phyloP scores from a whole-genome alignment of 2,329 filamentous ascomycete species.

The Claviceps digitariae region DNA sequence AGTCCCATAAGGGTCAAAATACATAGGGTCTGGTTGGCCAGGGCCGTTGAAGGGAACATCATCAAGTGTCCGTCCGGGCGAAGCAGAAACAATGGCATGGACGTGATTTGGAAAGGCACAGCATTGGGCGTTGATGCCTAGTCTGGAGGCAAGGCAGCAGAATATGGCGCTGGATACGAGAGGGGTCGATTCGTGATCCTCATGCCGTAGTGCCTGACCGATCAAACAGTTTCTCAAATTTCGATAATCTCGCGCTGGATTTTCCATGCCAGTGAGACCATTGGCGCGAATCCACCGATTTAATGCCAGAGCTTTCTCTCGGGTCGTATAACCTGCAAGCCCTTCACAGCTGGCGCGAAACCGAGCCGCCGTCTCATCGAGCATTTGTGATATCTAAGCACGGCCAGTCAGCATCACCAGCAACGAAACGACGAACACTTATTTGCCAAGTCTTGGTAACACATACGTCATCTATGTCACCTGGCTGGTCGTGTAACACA shows the following conservation, averaged over 20 bases:
- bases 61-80: constrained; percentile 46
- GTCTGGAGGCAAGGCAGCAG: constrained; percentile 59
- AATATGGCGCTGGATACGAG: constrained; percentile 81
- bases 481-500: constrained; percentile 55
- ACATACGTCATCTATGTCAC: constrained; percentile 61
- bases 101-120: constrained; percentile 79
- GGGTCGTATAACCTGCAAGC: constrained; percentile 43
- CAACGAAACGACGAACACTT: background rate
- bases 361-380: constrained; percentile 48
- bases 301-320: constrained; percentile 54
- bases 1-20: constrained; percentile 68
- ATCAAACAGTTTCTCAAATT: constrained; percentile 80
- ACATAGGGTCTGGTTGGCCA: constrained; percentile 44
- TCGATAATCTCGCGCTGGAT: constrained; percentile 55
- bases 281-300: constrained; percentile 55
- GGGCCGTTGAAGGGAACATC: constrained; percentile 24
- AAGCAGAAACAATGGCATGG: constrained; percentile 60
- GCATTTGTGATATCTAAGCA: constrained; percentile 41
- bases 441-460: background rate
- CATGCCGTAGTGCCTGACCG: constrained; percentile 61
- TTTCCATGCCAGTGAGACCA: constrained; percentile 57
- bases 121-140: constrained; percentile 65
- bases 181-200: constrained; percentile 66
- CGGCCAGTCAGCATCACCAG: background rate
- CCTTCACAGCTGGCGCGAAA: constrained; percentile 40